Base-by-base conservation (phyloP, 768 basidiomycete genomes). In the Macrolepiota dolichaula region DNA sequence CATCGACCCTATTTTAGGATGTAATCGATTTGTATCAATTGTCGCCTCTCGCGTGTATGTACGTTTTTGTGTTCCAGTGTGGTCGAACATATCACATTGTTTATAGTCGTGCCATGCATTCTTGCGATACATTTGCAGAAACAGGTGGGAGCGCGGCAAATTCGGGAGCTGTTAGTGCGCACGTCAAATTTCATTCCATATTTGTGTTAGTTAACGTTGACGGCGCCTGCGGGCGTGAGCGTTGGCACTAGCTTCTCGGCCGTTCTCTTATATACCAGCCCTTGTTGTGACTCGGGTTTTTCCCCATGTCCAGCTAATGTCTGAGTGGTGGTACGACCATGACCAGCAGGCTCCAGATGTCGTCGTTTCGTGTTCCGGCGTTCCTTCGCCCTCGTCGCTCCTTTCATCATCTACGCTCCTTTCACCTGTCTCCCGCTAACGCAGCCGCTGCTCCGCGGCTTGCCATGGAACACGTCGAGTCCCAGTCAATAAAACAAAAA, bases 341-440 rank as follows among this genome's bases (percentile, higher is more conserved):
- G 57, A 55, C 59, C 10, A 51, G 27, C 15, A 51, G 52, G 50
- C 63, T 27, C 51, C 68, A 69, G 12, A 49, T 61, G 73, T 67
- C 68, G 42, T 68, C 71, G 53, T 70, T 74, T 65, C 68, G 70
- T 44, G 62, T 72, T 53, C 70, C 70, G 65, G 19, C 72, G 22
- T 63, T 72, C 63, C 64, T 74, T 64, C 65, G 65, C 51, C 68
- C 69, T 46, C 73, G 69, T 63, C 74, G 70, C 64, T 73, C 77
- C 55, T 75, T 78, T 65, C 68, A 69, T 55, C 71, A 70, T 57
- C 74, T 81, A 67, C 71, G 79, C 67, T 78, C 78, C 65, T 74
- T 83, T 71, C 71, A 81, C 69, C 68, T 77, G n/a, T 67, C 73
- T 46, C 71, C 75, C 54, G 59, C 57, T 19, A 67, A 68, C 38